Evolutionary conservation across 768 basidiomycete species (phyloP).

Genomic region (Nidularia pulvinata): DNA sequence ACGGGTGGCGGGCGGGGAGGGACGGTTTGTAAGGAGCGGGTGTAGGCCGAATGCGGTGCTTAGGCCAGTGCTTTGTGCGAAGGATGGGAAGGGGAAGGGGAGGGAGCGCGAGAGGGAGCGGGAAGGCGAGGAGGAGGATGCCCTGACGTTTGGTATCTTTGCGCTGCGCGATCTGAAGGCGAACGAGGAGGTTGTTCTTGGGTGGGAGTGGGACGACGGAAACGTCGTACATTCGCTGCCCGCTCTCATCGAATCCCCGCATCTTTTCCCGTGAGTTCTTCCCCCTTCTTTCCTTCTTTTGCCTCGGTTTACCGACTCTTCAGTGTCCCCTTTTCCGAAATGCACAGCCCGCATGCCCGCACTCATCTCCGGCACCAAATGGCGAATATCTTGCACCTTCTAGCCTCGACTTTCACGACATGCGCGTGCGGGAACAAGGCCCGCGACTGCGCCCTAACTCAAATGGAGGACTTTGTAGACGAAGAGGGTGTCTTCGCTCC

Average conservation of each 20-base stretch:
- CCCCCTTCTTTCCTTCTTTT: constrained; percentile 1
- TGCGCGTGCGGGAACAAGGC: constrained; percentile 72
- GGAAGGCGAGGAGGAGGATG: constrained; percentile 18
- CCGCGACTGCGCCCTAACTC: constrained; percentile 59
- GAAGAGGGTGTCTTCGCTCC: constrained; percentile 4
- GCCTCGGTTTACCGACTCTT: constrained; percentile 12
- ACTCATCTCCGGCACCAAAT: constrained; percentile 62
- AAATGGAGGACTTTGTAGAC: constrained; percentile 66
- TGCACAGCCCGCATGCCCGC: not conserved
- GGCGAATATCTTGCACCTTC: constrained; percentile 67
- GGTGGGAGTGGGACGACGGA: constrained; percentile 98
- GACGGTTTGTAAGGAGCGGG: constrained; percentile 61
- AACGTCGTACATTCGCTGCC: constrained; percentile 81
- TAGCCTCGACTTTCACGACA: constrained; percentile 70
- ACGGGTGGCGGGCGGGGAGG: constrained; percentile 64
- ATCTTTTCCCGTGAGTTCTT: constrained; percentile 54
- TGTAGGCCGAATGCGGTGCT: constrained; percentile 71
- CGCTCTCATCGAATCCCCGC: constrained; percentile 59
- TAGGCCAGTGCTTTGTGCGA: constrained; percentile 45
- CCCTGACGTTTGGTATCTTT: constrained; percentile 78
- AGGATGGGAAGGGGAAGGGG: constrained; percentile 3
- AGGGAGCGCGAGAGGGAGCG: constrained; percentile 11
- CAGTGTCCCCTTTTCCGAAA: constrained; percentile 3
- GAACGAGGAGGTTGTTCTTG: constrained; percentile 85
- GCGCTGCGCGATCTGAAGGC: constrained; percentile 73